Percentiles rank a stretch among this genome's conserved stretches.
These are phyloP conservation scores for Raddia distichophylla DNA, from an alignment of 176 grass and related monocot genomes.

Conservation along the genomic window DNA sequence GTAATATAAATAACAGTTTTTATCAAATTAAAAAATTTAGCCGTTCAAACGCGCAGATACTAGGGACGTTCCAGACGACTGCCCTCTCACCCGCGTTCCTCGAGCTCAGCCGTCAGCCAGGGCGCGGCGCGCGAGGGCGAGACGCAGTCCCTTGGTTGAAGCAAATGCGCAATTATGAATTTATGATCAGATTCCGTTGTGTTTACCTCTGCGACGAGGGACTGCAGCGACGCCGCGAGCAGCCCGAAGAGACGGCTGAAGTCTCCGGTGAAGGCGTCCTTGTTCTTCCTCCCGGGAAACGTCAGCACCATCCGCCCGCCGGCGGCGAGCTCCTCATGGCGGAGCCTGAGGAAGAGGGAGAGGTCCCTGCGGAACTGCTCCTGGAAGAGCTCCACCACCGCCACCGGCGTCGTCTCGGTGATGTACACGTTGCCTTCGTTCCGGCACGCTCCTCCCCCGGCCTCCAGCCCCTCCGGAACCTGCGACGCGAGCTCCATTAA, in stretches of 20 bases:
- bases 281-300: conserved; percentile 46
- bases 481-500: neutral
- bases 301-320: conserved; percentile 54
- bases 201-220: conserved; percentile 32
- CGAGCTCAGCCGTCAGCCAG: no score
- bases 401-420: conserved; percentile 24
- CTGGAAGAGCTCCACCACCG: conserved; percentile 41
- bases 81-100: no score
- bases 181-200: neutral
- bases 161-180: no score
- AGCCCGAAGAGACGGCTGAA: conserved; percentile 9
- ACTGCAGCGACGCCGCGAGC: conserved; percentile 41
- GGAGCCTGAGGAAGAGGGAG: conserved; percentile 49
- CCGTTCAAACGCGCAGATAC: no score
- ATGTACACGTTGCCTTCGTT: conserved; percentile 56
- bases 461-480: conserved; percentile 34
- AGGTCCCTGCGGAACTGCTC: conserved; percentile 52
- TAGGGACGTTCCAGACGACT: no score
- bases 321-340: conserved; percentile 12
- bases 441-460: neutral
- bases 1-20: no score
- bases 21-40: no score
- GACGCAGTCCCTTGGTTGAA: no score
- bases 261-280: neutral
- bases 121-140: no score